Evolutionary conservation across 345 rosid species (phyloP), one percentile per base, ranked within the genome.

Genomic region (Boechera divaricarpa): DNA sequence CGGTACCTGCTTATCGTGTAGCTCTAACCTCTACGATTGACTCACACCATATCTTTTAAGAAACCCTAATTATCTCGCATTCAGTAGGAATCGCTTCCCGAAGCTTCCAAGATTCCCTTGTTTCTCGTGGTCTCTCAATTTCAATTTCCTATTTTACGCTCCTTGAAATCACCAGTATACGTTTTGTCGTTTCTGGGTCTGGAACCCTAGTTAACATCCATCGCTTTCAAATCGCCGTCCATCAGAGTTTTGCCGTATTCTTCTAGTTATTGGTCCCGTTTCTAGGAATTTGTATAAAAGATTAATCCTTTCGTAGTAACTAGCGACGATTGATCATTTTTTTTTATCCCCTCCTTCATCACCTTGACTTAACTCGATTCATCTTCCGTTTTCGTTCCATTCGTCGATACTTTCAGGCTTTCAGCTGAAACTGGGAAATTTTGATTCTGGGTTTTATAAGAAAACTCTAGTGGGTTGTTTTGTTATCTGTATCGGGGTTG

Each of bases 211-310:
- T 67, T 28, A 44, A 42, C 41, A 24, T 55, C 73, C 53, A 67
- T 67, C 68, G 78, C 42, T 66, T 24, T 35, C 41, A 29, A 33
- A 65, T 65, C 78, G 77, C 77, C 77, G 71, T 32, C 77, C 70
- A 73, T 42, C 56, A 51, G 41, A 72, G 68, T 3, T 48, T 71
- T 15, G 6, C 16, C 42, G 31, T 28, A 4, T 48, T 3, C 32
- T 2, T 64, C 1, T 45, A 45, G 41, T 70, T 32, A 45, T 70
- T 47, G 67, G 47, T 59, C 16, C 3, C 16, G 59, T 39, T 51
- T 53, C 36, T 9, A 49, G 28, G 38, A 24, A 1, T 47, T 70
- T 15, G 60, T 26, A 36, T 64, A 12, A 29, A 75, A 59, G 28
- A 48, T 67, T 67, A 6, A 6, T 57, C 10, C 16, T 57, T 51